Percentiles rank a stretch among this genome's conserved stretches.
phyloP scores from a whole-genome alignment of 164 flowering plant species.

The Malania oleifera region DNA sequence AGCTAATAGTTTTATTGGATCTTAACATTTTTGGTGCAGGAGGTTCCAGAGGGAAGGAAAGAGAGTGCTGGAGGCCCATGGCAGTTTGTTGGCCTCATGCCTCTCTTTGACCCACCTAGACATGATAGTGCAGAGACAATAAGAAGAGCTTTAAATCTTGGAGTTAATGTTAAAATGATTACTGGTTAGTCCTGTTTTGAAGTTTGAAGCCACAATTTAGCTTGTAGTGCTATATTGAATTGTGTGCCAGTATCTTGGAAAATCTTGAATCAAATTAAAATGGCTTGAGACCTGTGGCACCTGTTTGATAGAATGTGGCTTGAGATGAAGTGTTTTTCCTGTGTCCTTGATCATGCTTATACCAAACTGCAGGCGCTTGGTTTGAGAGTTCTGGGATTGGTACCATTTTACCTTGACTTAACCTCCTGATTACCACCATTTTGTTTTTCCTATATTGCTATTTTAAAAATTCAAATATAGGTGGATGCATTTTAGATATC shows the following conservation, averaged over 20 bases:
- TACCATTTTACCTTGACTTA: no score
- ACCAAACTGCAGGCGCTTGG: no score
- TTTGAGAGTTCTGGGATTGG: no score
- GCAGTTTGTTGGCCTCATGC: conserved; percentile 92
- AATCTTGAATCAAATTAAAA: neutral
- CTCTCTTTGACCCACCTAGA: conserved; percentile 96
- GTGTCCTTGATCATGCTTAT: no score
- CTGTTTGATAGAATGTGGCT: no score
- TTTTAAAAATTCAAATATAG: no score
- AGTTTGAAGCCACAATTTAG: neutral
- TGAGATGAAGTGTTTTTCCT: no score
- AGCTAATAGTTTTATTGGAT: neutral
- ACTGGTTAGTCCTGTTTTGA: conserved; percentile 47
- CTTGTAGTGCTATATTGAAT: neutral
- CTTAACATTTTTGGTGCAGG: conserved; percentile 41
- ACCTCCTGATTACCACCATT: no score
- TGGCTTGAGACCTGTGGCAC: neutral
- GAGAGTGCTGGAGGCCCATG: conserved; percentile 94
- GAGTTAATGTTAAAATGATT: conserved; percentile 97
- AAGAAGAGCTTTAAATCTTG: conserved; percentile 91
- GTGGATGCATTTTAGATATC: no score
- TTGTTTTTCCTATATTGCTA: no score
- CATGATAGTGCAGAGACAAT: conserved; percentile 99
- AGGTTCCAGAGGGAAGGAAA: conserved; percentile 90
- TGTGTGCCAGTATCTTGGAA: neutral